Base-by-base conservation (phyloP, 1,284 basidiomycete species). In the Puccinia polysora region DNA sequence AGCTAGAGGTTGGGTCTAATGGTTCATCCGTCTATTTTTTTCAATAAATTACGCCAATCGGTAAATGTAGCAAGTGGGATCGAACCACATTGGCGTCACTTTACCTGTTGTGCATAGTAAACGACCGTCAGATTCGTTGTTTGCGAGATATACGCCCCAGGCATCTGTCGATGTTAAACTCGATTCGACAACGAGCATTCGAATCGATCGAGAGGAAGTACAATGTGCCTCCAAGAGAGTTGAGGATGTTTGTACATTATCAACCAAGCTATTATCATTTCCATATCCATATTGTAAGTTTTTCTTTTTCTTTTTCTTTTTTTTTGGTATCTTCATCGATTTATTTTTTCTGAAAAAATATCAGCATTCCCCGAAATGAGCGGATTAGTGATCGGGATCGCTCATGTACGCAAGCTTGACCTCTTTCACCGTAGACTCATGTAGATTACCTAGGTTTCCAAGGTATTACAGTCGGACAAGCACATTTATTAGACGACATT, bases 401-500 rank as follows among this genome's bases (percentile, higher is more conserved):
- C 8, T 52, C 14, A 23, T 73, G 76, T 75, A 73, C 73, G 38
- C 77, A 92, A 76, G 85, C 85, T 8, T 23, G 14, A 20, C 1
- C 86, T 86, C 83, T 84, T 12, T 82, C 85, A 55, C 78, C 85
- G 32, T 28, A 72, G 89, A 90, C 0, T 88, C 90, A 86, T 6
- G 73, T 76, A 2, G 76, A 79, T 67, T 76, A 73, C 65, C 72
- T 73, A 4, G 75, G 75, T 1, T 77, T 78, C 59, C 76, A 78
- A 7, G 78, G 77, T 15, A 76, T 77, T 23, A 82, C 85, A 0
- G 89, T 91, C 0, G 95, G 93, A 0, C 92, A 95, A 79, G 92
- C 94, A 0, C 92, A 97, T 81, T 82, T 97, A 18, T 83, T 98
- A 3, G 94, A 97, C 77, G 91, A 97, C 79, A 81, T 97, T 50